phyloP scores from a whole-genome alignment of 2,329 filamentous ascomycete species.

The Aspergillus sp. region DNA sequence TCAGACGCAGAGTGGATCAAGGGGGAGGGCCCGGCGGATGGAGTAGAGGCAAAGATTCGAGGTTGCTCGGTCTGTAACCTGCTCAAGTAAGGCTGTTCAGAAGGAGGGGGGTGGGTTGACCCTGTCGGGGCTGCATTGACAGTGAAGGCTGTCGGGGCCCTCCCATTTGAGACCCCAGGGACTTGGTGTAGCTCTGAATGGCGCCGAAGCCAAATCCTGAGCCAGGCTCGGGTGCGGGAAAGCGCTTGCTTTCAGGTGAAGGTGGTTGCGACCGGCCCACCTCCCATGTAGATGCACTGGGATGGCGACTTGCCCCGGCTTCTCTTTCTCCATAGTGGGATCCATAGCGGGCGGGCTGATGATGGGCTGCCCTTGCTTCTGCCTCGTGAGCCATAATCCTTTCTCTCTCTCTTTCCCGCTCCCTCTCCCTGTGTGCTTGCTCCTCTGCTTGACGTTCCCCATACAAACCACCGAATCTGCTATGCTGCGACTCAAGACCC shows the following conservation, averaged over 20 bases:
- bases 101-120: slow-evolving; percentile 27
- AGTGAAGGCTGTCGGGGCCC: slow-evolving; percentile 27
- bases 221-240: slow-evolving; percentile 24
- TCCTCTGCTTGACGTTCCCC: slow-evolving; percentile 33
- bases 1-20: slow-evolving; percentile 25
- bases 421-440: slow-evolving; percentile 24
- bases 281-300: slow-evolving; percentile 29
- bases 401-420: slow-evolving; percentile 13
- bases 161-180: slow-evolving; percentile 34
- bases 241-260: slow-evolving; percentile 35
- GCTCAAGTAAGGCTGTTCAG: slow-evolving; percentile 28
- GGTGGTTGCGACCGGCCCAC: slow-evolving; percentile 31
- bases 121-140: slow-evolving; percentile 29
- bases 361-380: slow-evolving; percentile 23
- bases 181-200: slow-evolving; percentile 39
- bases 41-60: slow-evolving; percentile 29
- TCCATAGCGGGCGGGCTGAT: slow-evolving; percentile 22
- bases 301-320: slow-evolving; percentile 19
- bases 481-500: slow-evolving; percentile 25
- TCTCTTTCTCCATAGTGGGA: slow-evolving; percentile 31
- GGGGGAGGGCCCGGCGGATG: slow-evolving; percentile 24
- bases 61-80: slow-evolving; percentile 27
- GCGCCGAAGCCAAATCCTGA: slow-evolving; percentile 35
- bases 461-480: slow-evolving; percentile 28
- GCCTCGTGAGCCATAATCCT: slow-evolving; percentile 22